phyloP scores from a whole-genome alignment of 306 rosid genomes.

The Fragaria vesca region DNA sequence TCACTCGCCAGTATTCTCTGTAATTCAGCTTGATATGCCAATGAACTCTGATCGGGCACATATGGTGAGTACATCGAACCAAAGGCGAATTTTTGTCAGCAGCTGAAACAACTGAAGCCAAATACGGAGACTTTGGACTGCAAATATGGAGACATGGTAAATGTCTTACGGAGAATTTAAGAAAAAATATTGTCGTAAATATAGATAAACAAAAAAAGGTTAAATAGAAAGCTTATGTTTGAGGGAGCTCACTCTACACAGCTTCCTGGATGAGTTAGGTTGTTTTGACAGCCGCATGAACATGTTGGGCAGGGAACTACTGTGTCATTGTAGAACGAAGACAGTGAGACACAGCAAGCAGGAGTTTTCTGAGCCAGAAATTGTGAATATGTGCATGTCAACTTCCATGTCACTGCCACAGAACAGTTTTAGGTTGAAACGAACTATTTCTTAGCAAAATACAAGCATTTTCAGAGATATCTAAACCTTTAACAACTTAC shows the following conservation, averaged over 20 bases:
- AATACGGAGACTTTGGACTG: conserved; percentile 58
- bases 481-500: conserved; percentile 47
- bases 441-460: background rate
- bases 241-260: conserved; percentile 65
- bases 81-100: conserved; percentile 46
- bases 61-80: conserved; percentile 78
- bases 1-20: conserved; percentile 85
- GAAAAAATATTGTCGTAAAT: background rate
- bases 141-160: conserved; percentile 3
- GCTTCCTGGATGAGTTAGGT: conserved; percentile 45
- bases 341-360: conserved; percentile 83
- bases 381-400: conserved; percentile 85
- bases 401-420: conserved; percentile 88
- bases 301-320: conserved; percentile 74
- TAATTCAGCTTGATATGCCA: conserved; percentile 88
- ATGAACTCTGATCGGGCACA: conserved; percentile 91
- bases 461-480: background rate
- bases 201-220: background rate
- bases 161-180: background rate
- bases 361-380: conserved; percentile 76
- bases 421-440: conserved; percentile 18
- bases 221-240: conserved; percentile 7
- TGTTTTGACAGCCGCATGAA: conserved; percentile 73
- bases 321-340: conserved; percentile 79
- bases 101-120: conserved; percentile 55